Evolutionary conservation across 1,284 basidiomycete species (phyloP).

Genomic region (Cryptococcus depauperatus): DNA sequence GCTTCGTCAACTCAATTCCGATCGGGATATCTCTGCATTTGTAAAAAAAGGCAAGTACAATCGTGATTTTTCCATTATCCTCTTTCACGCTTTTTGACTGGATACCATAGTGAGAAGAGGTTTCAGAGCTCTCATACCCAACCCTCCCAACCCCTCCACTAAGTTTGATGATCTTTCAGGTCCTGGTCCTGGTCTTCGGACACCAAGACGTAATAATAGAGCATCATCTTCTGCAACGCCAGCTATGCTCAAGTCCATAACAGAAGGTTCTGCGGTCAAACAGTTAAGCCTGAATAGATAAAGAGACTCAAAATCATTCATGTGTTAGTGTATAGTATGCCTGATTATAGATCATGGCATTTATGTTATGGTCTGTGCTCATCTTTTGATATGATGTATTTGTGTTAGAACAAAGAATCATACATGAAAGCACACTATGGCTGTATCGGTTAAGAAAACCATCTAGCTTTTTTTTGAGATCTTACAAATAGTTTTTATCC

Average conservation of each 20-base stretch:
- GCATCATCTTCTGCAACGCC: background rate
- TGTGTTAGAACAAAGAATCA: too few species aligned
- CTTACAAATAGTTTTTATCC: too few species aligned
- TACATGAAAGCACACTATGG: too few species aligned
- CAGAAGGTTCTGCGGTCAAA: constrained; percentile 4
- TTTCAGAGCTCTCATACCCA: constrained; percentile 25
- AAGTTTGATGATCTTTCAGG: constrained; percentile 28
- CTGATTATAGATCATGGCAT: too few species aligned
- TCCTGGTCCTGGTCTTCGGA: constrained; percentile 16
- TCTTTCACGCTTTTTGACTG: background rate
- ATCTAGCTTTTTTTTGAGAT: too few species aligned
- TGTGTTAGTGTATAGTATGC: too few species aligned
- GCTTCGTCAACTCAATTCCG: constrained; percentile 35
- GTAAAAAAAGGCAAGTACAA: constrained; percentile 37
- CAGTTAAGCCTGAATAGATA: constrained; percentile 5
- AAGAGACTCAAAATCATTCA: too few species aligned
- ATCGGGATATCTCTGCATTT: constrained; percentile 39
- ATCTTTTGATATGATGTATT: too few species aligned
- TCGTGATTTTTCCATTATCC: background rate
- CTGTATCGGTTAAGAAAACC: too few species aligned
- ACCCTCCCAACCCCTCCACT: constrained; percentile 15
- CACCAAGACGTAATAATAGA: constrained; percentile 9
- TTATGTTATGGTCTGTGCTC: too few species aligned
- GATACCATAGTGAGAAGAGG: constrained; percentile 35
- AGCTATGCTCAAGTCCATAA: background rate